Evolutionary conservation across 768 basidiomycete genomes (phyloP), one percentile per base, ranked within the genome.

Genomic region (Chiua virens): DNA sequence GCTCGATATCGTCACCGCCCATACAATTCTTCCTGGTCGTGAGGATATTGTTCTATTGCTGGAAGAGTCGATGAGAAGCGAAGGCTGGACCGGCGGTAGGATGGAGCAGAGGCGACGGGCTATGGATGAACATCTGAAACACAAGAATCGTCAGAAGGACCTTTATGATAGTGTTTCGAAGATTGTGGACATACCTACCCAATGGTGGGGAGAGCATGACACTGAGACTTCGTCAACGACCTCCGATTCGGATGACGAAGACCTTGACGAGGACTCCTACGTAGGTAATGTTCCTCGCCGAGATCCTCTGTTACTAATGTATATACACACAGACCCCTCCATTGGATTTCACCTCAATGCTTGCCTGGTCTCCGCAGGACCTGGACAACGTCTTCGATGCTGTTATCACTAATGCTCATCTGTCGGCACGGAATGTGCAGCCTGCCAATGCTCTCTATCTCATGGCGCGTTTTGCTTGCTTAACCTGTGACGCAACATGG

Each of bases 391-490:
- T 95, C 32, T 85, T 96, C 56, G 83, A 89, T 57, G 84, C 90
- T 8, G 72, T 98, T 32, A 87, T 98, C 65, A 81, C 80, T 21
- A 83, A 86, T 60, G 89, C 85, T 66, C 80, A 73, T 37, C 84
- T 91, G 7, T 77, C 80, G 18, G 75, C 89, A 42, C 80, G 81
- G 44, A 86, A 93, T 68, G 72, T 87, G 3, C 83, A 93, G 30
- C 95, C 97, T 15, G 97, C 96, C 25, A 98, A 96, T 64, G 83
- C 83, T 11, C 72, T 99, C 43, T 97, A 94, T 69, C 81, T 97
- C 72, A 79, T 94, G 45, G 86, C 92, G 13, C 83, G 94, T 40
- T 99, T 96, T 70, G 97, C 97, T n/a, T 87, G 85, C 57, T 72
- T 92, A 25, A 85, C 82, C n/a, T 93, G 92, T 63, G 92, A 94